phyloP scores from a whole-genome alignment of 1,284 basidiomycete species.

The Vanrija humicola region DNA sequence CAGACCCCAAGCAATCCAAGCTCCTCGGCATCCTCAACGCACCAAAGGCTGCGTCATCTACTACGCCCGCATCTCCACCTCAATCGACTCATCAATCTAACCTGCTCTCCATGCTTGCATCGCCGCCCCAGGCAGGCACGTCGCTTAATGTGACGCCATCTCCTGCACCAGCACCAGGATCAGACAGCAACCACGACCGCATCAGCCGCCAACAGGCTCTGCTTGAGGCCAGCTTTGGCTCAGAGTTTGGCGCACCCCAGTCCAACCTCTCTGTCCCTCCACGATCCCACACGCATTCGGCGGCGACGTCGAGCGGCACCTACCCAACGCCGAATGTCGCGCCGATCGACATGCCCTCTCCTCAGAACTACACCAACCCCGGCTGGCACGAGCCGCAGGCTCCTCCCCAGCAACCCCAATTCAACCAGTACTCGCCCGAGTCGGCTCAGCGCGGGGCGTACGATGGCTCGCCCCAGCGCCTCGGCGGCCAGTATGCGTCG shows the following conservation, averaged over 20 bases:
- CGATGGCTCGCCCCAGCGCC: too few relatives aligned
- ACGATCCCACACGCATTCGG: too few relatives aligned
- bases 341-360: too few relatives aligned
- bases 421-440: not conserved
- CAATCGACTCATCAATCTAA: slow-evolving; percentile 11
- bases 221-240: slow-evolving; percentile 4
- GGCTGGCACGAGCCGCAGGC: not conserved
- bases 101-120: slow-evolving; percentile 12
- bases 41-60: not conserved
- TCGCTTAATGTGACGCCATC: not conserved
- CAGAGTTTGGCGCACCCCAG: too few relatives aligned
- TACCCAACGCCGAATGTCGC: too few relatives aligned
- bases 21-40: slow-evolving; percentile 9
- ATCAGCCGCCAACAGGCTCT: slow-evolving; percentile 11
- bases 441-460: too few relatives aligned
- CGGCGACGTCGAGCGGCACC: too few relatives aligned
- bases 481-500: too few relatives aligned
- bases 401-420: not conserved
- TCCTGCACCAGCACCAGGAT: not conserved
- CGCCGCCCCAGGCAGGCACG: not conserved
- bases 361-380: too few relatives aligned
- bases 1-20: slow-evolving; percentile 10
- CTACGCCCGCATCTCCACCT: not conserved
- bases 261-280: too few relatives aligned
- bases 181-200: not conserved